A percentile compares a stretch with the other conserved stretches of the same genome.
Conservation (phyloP, 139 green algal genomes). For the Chlorella sp. region DNA sequence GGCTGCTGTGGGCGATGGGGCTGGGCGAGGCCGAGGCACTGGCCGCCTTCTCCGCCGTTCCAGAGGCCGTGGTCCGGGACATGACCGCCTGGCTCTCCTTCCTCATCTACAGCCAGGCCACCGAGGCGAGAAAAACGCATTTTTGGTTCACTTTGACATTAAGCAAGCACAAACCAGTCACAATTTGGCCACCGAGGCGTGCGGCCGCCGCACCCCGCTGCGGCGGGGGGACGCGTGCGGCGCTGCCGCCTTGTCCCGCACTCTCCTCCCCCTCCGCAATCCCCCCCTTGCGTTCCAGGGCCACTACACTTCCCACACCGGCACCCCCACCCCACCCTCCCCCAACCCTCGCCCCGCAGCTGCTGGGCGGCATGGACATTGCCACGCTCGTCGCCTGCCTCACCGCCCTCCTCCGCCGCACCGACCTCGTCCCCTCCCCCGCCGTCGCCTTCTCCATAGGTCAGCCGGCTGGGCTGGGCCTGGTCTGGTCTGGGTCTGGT, state of each 20-base stretch:
- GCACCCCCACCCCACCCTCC: too few species aligned
- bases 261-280: too few species aligned
- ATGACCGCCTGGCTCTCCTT: slow-evolving; percentile 57
- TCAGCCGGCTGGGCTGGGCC: slow-evolving; percentile 20
- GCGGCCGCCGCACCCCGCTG: too few species aligned
- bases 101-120: slow-evolving; percentile 35
- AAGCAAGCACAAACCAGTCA: too few species aligned
- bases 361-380: slow-evolving; percentile 43
- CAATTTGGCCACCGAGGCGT: too few species aligned
- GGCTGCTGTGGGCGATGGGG: slow-evolving; percentile 49
- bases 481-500: not conserved
- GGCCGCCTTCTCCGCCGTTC: slow-evolving; percentile 38
- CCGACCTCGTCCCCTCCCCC: slow-evolving; percentile 45
- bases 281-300: too few species aligned
- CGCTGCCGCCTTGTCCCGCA: too few species aligned
- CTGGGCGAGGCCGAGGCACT: not conserved
- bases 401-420: slow-evolving; percentile 56
- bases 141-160: too few species aligned
- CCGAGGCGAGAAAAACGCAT: too few species aligned
- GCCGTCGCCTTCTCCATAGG: slow-evolving; percentile 63
- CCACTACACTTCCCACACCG: too few species aligned
- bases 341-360: not conserved
- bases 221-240: too few species aligned
- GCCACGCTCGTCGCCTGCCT: slow-evolving; percentile 46
- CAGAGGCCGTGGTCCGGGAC: slow-evolving; percentile 59